Percentiles rank a stretch among this genome's conserved stretches.
Conservation (phyloP, 305 asterid genomes). For the Fraxinus angustifolia region DNA sequence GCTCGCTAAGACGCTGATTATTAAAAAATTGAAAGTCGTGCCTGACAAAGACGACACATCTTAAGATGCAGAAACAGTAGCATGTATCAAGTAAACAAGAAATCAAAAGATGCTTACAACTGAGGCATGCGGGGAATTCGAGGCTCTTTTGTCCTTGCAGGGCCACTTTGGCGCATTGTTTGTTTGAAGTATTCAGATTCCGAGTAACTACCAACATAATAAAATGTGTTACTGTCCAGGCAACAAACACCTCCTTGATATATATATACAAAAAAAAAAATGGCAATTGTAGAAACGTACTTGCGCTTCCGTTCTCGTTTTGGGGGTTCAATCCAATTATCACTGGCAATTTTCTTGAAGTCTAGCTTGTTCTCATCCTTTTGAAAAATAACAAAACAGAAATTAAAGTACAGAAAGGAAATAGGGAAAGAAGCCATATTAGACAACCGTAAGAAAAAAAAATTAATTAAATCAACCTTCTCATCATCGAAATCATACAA, state of each 20-base stretch:
- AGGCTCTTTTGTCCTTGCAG: constrained; percentile 91
- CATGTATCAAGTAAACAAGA: background rate
- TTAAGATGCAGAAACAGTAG: constrained; percentile 22
- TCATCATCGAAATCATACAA: constrained; percentile 95
- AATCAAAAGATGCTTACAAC: constrained; percentile 50
- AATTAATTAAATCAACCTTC: constrained; percentile 42
- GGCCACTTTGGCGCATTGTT: constrained; percentile 99
- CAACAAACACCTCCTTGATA: background rate
- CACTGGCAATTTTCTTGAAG: constrained; percentile 92
- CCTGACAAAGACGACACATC: constrained; percentile 43
- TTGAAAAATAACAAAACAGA: constrained; percentile 9
- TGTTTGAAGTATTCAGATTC: constrained; percentile 98
- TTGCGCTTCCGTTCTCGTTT: constrained; percentile 96
- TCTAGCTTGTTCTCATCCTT: constrained; percentile 88
- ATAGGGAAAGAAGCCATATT: background rate
- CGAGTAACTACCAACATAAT: constrained; percentile 55
- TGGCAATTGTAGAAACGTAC: constrained; percentile 45
- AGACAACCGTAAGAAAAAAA: background rate
- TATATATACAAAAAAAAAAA: background rate
- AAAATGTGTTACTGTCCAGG: background rate
- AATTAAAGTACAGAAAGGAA: constrained; percentile 10
- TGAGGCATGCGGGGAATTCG: constrained; percentile 99
- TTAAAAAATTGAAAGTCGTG: constrained; percentile 99
- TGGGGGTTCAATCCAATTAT: constrained; percentile 91
- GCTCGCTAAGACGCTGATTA: constrained; percentile 88